A percentile compares a stretch with the other conserved stretches of the same genome.
These are phyloP conservation scores for Bimuria novae-zelandiae DNA, from an alignment of 2,329 filamentous ascomycete species.

Conservation along the genomic window DNA sequence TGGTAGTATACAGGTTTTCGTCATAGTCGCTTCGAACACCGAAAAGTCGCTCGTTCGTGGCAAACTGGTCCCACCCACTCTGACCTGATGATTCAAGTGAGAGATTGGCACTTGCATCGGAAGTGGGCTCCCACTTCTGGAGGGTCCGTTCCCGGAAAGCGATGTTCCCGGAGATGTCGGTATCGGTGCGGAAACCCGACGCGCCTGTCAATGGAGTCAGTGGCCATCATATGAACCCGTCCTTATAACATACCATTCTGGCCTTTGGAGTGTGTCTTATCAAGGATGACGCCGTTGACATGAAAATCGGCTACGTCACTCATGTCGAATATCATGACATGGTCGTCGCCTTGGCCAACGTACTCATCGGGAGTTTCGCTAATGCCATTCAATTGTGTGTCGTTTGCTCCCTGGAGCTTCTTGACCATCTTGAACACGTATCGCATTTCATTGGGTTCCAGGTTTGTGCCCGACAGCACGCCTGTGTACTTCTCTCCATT, in stretches of 20 bases:
- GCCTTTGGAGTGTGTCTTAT: slow-evolving; percentile 56
- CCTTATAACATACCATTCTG: slow-evolving; percentile 59
- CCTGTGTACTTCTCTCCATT: slow-evolving; percentile 65
- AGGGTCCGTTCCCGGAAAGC: slow-evolving; percentile 73
- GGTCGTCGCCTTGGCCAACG: slow-evolving; percentile 53
- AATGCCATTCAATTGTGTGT: slow-evolving; percentile 53
- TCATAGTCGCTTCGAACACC: slow-evolving; percentile 89
- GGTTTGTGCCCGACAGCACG: slow-evolving; percentile 61
- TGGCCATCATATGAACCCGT: slow-evolving; percentile 1
- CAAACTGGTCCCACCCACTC: slow-evolving; percentile 87
- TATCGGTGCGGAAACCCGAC: slow-evolving; percentile 79
- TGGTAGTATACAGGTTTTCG: slow-evolving; percentile 92
- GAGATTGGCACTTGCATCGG: slow-evolving; percentile 65
- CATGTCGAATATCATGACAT: slow-evolving; percentile 64
- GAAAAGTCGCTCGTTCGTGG: slow-evolving; percentile 83
- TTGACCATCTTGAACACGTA: slow-evolving; percentile 71
- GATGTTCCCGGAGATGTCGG: slow-evolving; percentile 80
- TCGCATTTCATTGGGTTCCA: slow-evolving; percentile 57
- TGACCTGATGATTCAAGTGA: slow-evolving; percentile 66
- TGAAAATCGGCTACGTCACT: slow-evolving; percentile 64
- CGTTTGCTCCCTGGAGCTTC: slow-evolving; percentile 49
- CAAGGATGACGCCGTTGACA: slow-evolving; percentile 58
- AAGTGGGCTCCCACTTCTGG: slow-evolving; percentile 78
- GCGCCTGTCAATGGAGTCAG: slow-evolving; percentile 10
- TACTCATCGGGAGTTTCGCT: slow-evolving; percentile 49